phyloP scores from a whole-genome alignment of 2,329 filamentous ascomycete genomes.

The Fusarium subglutinans region DNA sequence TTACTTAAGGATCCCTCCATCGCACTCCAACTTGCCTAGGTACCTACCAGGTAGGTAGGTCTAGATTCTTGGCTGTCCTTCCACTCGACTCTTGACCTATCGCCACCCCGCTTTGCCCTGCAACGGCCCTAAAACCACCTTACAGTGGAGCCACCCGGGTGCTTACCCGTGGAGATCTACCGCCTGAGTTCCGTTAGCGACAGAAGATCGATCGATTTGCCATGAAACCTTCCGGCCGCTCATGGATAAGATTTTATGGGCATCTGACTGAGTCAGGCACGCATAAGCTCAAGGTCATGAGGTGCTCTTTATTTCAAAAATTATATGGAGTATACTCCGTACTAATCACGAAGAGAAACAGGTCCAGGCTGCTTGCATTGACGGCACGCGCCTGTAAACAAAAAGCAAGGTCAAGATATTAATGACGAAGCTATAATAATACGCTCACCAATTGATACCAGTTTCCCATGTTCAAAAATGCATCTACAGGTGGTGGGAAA shows the following conservation, averaged over 20 bases:
- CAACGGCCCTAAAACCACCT: neutral
- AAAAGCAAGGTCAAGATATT: neutral
- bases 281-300: neutral
- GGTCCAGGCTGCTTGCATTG: too few relatives aligned
- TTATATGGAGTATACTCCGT: too few relatives aligned
- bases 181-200: neutral
- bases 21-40: neutral
- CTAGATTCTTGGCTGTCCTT: neutral
- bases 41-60: neutral
- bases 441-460: neutral
- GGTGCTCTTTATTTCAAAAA: neutral
- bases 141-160: slow-evolving; percentile 4
- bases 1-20: slow-evolving; percentile 15
- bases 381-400: neutral
- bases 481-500: neutral
- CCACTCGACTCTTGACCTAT: neutral
- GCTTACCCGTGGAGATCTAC: slow-evolving; percentile 12
- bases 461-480: neutral
- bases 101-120: slow-evolving; percentile 5
- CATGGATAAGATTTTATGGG: neutral
- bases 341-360: too few relatives aligned
- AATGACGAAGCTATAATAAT: neutral
- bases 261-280: slow-evolving; percentile 3
- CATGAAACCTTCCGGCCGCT: slow-evolving; percentile 3
- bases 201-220: slow-evolving; percentile 19